Percentiles rank a stretch among this genome's conserved stretches.
Conservation (phyloP, 2,329 filamentous ascomycete genomes). For the Ophiocordyceps camponoti-leonardi region DNA sequence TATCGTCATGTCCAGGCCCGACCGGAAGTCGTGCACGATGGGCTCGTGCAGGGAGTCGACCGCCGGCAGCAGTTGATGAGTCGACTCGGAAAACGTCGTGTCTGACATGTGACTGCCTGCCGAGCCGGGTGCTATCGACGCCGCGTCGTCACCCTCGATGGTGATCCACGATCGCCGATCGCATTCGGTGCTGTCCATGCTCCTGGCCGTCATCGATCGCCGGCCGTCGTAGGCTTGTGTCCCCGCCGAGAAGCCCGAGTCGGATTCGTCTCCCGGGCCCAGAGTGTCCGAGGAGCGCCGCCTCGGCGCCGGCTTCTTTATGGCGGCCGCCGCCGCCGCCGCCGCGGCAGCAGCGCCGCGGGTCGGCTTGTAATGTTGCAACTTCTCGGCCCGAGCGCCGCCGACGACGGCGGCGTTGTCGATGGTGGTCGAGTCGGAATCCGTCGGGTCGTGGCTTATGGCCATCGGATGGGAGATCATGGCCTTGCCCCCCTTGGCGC, state of each 20-base stretch:
- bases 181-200: constrained; percentile 6
- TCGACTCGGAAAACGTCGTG: constrained; percentile 12
- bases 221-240: constrained; percentile 5
- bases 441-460: constrained; percentile 8
- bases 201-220: constrained; percentile 5
- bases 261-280: constrained; percentile 8
- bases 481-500: constrained; percentile 8
- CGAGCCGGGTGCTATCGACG: constrained; percentile 9
- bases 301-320: constrained; percentile 4
- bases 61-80: constrained; percentile 14
- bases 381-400: not conserved
- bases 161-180: constrained; percentile 18
- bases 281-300: constrained; percentile 12
- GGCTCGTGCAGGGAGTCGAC: constrained; percentile 11
- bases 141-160: constrained; percentile 10
- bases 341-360: constrained; percentile 1
- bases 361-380: constrained; percentile 3
- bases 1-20: constrained; percentile 11
- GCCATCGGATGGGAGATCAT: constrained; percentile 17
- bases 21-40: constrained; percentile 10
- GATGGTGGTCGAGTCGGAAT: no score
- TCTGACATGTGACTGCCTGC: constrained; percentile 9
- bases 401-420: constrained; percentile 3
- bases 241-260: constrained; percentile 5
- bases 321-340: no score